phyloP scores from a whole-genome alignment of 2,329 filamentous ascomycete species.

The Penicillium rolfsii region DNA sequence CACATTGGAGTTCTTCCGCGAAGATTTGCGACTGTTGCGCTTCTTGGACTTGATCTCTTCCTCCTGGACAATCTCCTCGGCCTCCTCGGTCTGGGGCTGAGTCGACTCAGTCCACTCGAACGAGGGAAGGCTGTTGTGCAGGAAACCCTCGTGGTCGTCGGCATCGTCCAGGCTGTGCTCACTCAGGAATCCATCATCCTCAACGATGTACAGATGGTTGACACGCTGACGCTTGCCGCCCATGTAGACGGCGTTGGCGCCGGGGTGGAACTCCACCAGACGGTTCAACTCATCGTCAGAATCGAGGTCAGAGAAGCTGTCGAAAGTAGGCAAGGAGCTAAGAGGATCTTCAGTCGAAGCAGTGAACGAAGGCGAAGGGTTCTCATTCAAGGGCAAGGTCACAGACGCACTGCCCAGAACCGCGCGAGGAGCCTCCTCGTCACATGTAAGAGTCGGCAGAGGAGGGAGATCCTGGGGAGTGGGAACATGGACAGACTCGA shows the following conservation, averaged over 20 bases:
- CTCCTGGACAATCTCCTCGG: conserved; percentile 40
- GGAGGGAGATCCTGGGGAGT: conserved; percentile 65
- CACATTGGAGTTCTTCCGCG: conserved; percentile 51
- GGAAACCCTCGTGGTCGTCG: conserved; percentile 67
- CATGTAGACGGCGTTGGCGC: conserved; percentile 62
- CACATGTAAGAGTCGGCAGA: conserved; percentile 55
- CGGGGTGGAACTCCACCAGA: conserved; percentile 69
- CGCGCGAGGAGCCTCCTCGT: conserved; percentile 45
- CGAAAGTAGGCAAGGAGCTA: conserved; percentile 71
- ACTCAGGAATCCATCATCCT: conserved; percentile 77
- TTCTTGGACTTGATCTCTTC: conserved; percentile 58
- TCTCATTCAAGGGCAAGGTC: conserved; percentile 44
- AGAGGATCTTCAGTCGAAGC: conserved; percentile 53
- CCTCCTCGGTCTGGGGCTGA: conserved; percentile 47
- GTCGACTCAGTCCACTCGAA: conserved; percentile 53
- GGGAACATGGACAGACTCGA: conserved; percentile 55
- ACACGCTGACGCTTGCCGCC: conserved; percentile 74
- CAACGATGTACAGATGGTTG: conserved; percentile 68
- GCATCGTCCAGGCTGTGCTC: conserved; percentile 76
- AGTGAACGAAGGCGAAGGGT: conserved; percentile 44
- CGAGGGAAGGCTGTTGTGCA: conserved; percentile 65
- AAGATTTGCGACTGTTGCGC: conserved; percentile 44
- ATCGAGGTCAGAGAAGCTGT: conserved; percentile 86
- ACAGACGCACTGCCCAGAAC: conserved; percentile 42
- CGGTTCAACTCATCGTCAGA: conserved; percentile 85